Percentiles rank a stretch among this genome's conserved stretches.
Evolutionary conservation across 805 yeast genomes (phyloP).

Genomic region (Hanseniaspora occidentalis): DNA sequence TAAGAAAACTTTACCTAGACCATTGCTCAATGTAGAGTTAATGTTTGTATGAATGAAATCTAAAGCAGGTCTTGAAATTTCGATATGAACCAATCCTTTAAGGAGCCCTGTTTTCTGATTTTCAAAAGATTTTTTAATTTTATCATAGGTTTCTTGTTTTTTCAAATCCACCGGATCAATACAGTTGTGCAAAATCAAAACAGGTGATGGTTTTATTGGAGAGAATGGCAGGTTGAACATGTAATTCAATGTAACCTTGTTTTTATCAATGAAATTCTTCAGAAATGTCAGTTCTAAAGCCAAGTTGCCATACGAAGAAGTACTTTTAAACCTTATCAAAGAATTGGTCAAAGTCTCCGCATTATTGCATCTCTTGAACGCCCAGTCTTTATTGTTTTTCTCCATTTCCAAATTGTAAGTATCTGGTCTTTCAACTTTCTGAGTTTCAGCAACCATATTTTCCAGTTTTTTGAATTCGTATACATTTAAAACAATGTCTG

Average conservation of each 20-base stretch:
- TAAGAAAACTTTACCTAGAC: conserved; percentile 62
- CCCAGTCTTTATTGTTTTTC: not conserved
- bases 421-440: not conserved
- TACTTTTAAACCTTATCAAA: not conserved
- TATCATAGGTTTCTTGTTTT: conserved; percentile 35
- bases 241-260: conserved; percentile 2
- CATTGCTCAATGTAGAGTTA: conserved; percentile 30
- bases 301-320: not conserved
- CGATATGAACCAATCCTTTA: conserved; percentile 35
- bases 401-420: not conserved
- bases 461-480: too few species aligned
- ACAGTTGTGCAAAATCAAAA: conserved; percentile 54
- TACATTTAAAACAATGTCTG: not conserved
- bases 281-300: not conserved
- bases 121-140: conserved; percentile 39
- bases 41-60: conserved; percentile 26
- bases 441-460: not conserved
- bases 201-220: conserved; percentile 25
- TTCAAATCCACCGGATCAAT: conserved; percentile 52
- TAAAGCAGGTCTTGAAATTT: conserved; percentile 45
- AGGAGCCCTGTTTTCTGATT: conserved; percentile 29
- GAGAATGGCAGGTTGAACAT: conserved; percentile 2
- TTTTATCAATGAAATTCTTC: too few species aligned
- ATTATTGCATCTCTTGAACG: not conserved
- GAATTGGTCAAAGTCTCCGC: not conserved